Conservation (phyloP, 2,329 filamentous ascomycete genomes). For the Botryotinia convoluta region DNA sequence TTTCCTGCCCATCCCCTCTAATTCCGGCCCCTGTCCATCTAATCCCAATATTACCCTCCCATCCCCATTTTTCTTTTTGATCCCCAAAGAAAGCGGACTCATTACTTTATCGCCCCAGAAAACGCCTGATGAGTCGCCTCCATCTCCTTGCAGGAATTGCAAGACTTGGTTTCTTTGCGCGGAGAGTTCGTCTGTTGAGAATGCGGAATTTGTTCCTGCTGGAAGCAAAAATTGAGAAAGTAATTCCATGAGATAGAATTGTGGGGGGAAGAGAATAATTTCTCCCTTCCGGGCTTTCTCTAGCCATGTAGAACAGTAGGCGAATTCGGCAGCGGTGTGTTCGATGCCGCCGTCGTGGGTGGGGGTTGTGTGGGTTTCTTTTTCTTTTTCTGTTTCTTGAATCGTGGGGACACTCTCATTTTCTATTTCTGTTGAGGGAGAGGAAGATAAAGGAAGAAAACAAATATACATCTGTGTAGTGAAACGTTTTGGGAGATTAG, state of each 20-base stretch:
- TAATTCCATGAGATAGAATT: constrained; percentile 69
- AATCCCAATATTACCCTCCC: constrained; percentile 53
- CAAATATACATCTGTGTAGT: constrained; percentile 98
- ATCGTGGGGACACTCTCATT: background rate
- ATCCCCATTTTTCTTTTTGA: constrained; percentile 47
- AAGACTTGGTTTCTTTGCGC: constrained; percentile 53
- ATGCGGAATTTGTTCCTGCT: constrained; percentile 16
- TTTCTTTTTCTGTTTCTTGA: background rate
- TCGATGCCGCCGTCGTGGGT: constrained; percentile 58
- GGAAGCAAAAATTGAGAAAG: constrained; percentile 51
- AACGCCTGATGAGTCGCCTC: constrained; percentile 42
- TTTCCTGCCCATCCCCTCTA: constrained; percentile 47
- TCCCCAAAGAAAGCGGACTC: constrained; percentile 49
- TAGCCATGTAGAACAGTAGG: constrained; percentile 69
- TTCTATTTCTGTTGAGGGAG: background rate
- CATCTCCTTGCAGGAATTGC: constrained; percentile 49
- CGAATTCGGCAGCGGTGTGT: constrained; percentile 74
- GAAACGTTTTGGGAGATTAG: constrained; percentile 70
- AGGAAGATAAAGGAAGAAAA: constrained; percentile 62
- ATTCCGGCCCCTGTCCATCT: constrained; percentile 57
- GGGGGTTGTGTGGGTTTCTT: constrained; percentile 22
- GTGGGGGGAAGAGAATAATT: constrained; percentile 87
- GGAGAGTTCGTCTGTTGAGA: constrained; percentile 40
- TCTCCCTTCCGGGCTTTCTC: constrained; percentile 58
- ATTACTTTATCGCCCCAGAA: constrained; percentile 61